Conservation (phyloP, 2,329 filamentous ascomycete species). For the Metarhizium sp. region DNA sequence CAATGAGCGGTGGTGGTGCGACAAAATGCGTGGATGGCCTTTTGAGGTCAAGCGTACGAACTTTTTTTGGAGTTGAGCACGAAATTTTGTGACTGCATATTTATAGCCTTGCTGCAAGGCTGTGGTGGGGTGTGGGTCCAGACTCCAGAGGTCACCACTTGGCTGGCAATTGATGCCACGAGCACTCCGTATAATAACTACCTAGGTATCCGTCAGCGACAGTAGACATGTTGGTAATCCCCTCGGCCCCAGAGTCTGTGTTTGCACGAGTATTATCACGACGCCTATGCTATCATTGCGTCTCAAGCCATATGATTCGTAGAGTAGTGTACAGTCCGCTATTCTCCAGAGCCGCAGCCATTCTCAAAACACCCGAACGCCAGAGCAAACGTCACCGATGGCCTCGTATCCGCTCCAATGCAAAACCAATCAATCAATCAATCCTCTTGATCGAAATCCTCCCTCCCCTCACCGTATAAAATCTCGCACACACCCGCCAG, state of each 20-base stretch:
- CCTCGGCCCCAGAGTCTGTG: no score
- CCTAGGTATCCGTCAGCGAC: no score
- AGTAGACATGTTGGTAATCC: no score
- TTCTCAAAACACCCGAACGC: background rate
- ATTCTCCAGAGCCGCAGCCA: no score
- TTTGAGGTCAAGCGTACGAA: background rate
- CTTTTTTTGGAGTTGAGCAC: background rate
- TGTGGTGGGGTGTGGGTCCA: conserved; percentile 8
- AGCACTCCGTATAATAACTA: no score
- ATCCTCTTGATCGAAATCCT: conserved; percentile 6
- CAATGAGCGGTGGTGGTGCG: background rate
- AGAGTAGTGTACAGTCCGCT: no score
- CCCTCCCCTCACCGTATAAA: conserved; percentile 60
- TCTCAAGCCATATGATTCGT: no score
- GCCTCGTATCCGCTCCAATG: background rate
- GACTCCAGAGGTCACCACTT: no score
- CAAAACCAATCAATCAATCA: background rate
- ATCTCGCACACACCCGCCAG: conserved; percentile 93
- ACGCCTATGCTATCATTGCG: no score
- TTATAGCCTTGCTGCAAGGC: conserved; percentile 13
- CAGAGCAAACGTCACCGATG: background rate
- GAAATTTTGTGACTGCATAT: conserved; percentile 9
- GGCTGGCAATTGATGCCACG: no score
- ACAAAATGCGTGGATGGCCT: background rate
- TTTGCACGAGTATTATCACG: no score